Base-by-base conservation (phyloP, 805 yeast genomes). In the Monosporozyma yasuniensis region DNA sequence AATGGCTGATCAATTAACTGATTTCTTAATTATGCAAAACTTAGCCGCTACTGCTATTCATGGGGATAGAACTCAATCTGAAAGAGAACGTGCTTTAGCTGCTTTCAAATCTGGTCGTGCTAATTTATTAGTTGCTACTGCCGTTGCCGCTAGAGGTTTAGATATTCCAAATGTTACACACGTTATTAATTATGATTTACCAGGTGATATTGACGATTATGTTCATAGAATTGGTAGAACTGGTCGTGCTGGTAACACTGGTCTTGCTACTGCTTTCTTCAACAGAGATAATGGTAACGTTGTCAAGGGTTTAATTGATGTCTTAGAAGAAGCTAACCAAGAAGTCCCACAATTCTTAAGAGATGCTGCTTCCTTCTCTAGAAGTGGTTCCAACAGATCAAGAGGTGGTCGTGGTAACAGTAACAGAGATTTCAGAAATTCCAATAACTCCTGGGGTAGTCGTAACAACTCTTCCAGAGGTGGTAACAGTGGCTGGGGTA, bases 161-260 rank as follows among this genome's bases (percentile, higher is more conserved):
- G 99, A 93, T 80, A 93, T 93, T 78, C 98, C 99, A 70, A 93
- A 93, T 69, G 99, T 93, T 61, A 84, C 95, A 46, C 98, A 91
- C 69, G 99, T 93, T 66, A 84, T 93, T 73, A 93, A 93, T 80
- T 93, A 85, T 71, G 99, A 93, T 69, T 78, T 93, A 70, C 99
- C 99, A 70, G 76, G 84, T 67, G 98, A 93, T 71, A 86, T 93
- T 65, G 99, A 93, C 72, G 99, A 93, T 73, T 93, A 93, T 68
- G 99, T 93, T 52, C 99, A 93, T 77, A 87, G 99, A 77, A 93
- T 93, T 68, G 99, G 99, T 81, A 91, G 99, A 83, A 93, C 99
- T 66, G 99, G 99, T 74, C 93, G 99, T 83, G 99, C 99, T 64
- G 99, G 99, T 80, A 93, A 93, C 76, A 83, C 85, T 55, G 99